These are phyloP conservation scores for Periconia digitata DNA, from an alignment of 2,329 filamentous ascomycete genomes.

Conservation along the genomic window DNA sequence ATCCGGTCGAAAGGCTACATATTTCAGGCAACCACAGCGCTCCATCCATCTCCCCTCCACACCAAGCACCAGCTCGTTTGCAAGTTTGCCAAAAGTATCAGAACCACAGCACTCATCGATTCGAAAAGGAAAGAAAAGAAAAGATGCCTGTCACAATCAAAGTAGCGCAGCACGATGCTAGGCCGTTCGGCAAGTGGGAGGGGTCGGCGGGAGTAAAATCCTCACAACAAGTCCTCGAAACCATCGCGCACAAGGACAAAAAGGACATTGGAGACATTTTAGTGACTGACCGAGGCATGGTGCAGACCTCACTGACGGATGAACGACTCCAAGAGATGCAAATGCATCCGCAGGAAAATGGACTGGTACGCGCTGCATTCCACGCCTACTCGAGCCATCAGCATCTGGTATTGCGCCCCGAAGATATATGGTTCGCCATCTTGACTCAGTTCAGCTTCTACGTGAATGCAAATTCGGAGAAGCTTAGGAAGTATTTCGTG, in stretches of 20 bases:
- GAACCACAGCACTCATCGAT: not conserved
- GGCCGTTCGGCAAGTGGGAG: not conserved
- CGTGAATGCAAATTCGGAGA: conserved; percentile 16
- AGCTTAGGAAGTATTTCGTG: conserved; percentile 25
- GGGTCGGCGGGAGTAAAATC: too few relatives aligned
- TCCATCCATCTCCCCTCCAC: too few relatives aligned
- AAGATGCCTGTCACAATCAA: not conserved
- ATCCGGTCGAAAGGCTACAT: too few relatives aligned
- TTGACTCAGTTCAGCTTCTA: conserved; percentile 21
- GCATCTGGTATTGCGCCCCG: conserved; percentile 22
- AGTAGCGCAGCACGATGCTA: not conserved
- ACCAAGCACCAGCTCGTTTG: too few relatives aligned
- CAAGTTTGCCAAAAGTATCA: too few relatives aligned
- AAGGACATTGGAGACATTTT: not conserved
- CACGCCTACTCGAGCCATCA: conserved; percentile 4
- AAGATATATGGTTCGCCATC: conserved; percentile 25
- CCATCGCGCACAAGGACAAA: not conserved
- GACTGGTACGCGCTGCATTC: conserved; percentile 3
- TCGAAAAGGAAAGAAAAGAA: not conserved
- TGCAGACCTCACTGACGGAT: not conserved
- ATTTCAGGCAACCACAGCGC: too few relatives aligned
- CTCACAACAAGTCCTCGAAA: not conserved
- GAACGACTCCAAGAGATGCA: not conserved
- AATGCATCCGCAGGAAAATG: not conserved
- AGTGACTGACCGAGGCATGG: not conserved